These are phyloP conservation scores for Candida morakotiae DNA, from an alignment of 805 yeast species.

Conservation along the genomic window DNA sequence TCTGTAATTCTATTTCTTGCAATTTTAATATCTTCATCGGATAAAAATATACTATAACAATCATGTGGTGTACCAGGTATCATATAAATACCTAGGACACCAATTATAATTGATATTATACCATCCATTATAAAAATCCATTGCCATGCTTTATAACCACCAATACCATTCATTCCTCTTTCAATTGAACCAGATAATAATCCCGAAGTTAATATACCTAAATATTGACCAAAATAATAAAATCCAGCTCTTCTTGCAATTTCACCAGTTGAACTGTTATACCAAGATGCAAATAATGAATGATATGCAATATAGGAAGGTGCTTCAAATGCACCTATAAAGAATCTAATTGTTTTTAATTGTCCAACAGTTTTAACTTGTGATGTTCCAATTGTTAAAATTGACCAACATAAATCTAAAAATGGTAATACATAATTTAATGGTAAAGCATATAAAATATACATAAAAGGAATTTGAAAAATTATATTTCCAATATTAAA, in stretches of 20 bases:
- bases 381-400: conserved; percentile 56
- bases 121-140: conserved; percentile 73
- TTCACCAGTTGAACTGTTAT: conserved; percentile 38
- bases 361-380: conserved; percentile 45
- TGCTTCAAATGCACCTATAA: conserved; percentile 67
- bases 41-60: conserved; percentile 29
- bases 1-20: conserved; percentile 25
- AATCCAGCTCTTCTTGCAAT: conserved; percentile 57
- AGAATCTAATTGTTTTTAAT: conserved; percentile 58
- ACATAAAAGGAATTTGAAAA: conserved; percentile 61
- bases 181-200: conserved; percentile 56
- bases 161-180: conserved; percentile 41
- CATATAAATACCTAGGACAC: conserved; percentile 48
- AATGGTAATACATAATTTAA: conserved; percentile 49
- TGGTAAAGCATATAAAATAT: conserved; percentile 51
- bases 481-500: conserved; percentile 57
- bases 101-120: conserved; percentile 53
- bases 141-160: conserved; percentile 62
- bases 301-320: conserved; percentile 40
- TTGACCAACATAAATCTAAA: conserved; percentile 64
- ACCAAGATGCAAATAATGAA: conserved; percentile 46
- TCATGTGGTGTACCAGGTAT: conserved; percentile 65
- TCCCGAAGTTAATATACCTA: conserved; percentile 61
- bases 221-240: conserved; percentile 57
- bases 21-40: conserved; percentile 31